A percentile compares a stretch with the other conserved stretches of the same genome.
Evolutionary conservation across 805 yeast species (phyloP).

Genomic region (Komagataella pseudopastoris): DNA sequence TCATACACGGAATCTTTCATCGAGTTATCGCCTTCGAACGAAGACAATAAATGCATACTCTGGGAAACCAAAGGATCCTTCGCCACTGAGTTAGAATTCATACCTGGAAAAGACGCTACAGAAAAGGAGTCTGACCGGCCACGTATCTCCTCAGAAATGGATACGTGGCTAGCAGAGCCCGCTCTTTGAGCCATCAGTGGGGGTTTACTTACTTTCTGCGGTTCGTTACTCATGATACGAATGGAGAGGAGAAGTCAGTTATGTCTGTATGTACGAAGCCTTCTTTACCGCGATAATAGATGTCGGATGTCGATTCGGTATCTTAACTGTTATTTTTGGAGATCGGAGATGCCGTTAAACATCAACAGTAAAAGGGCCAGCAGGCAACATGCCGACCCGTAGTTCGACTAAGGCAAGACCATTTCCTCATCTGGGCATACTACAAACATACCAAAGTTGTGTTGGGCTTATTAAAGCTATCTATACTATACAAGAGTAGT

Average conservation of each 20-base stretch:
- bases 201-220: background rate
- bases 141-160: background rate
- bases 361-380: no score
- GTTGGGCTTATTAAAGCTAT: background rate
- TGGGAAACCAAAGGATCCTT: background rate
- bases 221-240: background rate
- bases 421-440: no score
- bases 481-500: background rate
- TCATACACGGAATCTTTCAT: background rate
- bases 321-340: no score
- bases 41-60: constrained; percentile 4
- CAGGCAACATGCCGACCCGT: no score
- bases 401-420: no score
- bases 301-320: background rate
- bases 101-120: background rate
- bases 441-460: background rate
- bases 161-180: background rate
- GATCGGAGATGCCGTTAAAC: no score
- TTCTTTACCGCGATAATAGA: background rate
- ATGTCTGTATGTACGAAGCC: background rate
- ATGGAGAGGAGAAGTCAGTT: background rate
- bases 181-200: background rate
- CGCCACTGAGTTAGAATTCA: background rate
- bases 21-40: constrained; percentile 5
- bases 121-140: background rate